phyloP scores from a whole-genome alignment of 768 basidiomycete genomes.

The Scleroderma citrinum region DNA sequence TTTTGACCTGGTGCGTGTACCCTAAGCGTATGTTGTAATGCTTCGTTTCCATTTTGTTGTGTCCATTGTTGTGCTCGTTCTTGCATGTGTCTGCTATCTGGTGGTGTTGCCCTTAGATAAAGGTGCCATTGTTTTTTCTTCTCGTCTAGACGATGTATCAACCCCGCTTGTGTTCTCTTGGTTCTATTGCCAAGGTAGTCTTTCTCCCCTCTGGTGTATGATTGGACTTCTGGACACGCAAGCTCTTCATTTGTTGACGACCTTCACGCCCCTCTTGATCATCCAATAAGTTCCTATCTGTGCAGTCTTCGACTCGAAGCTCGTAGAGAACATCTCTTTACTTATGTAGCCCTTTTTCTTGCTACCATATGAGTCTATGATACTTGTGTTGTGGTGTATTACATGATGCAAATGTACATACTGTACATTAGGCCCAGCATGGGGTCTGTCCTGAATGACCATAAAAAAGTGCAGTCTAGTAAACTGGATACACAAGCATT shows the following conservation, averaged over 20 bases:
- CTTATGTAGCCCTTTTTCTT: neutral
- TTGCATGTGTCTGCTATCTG: neutral
- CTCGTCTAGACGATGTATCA: neutral
- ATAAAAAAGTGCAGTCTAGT: no score
- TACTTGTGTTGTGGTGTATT: no score
- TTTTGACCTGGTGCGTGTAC: slow-evolving; percentile 30
- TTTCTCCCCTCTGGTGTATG: neutral
- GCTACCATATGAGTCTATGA: neutral
- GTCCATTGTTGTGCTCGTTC: neutral
- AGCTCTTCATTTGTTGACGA: neutral
- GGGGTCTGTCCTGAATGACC: no score
- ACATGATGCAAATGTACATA: no score
- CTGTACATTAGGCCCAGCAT: no score
- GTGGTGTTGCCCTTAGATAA: neutral
- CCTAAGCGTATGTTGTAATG: neutral
- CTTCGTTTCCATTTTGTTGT: neutral
- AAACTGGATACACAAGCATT: no score
- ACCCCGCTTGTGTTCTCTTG: neutral
- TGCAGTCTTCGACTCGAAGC: no score
- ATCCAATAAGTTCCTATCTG: no score
- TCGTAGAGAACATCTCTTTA: no score
- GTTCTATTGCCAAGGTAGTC: neutral
- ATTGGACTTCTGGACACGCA: neutral
- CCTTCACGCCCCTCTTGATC: no score
- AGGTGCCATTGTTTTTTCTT: neutral